Conservation (phyloP, 164 flowering plant genomes). For the Annona cherimola region DNA sequence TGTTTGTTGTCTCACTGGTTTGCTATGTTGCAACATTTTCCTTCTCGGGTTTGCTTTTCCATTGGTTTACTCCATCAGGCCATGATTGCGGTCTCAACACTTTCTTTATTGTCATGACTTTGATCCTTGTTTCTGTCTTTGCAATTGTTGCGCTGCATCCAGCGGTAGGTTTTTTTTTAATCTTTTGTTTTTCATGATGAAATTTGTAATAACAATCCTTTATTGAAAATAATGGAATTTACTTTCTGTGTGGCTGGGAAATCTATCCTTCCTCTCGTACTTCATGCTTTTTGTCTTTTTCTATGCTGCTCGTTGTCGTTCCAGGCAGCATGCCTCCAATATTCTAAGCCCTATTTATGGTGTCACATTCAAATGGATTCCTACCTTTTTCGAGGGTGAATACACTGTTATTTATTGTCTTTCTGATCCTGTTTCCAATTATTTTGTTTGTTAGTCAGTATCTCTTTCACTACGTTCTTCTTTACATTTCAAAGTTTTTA, state of each 20-base stretch:
- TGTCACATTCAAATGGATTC: neutral
- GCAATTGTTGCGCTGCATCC: constrained; percentile 82
- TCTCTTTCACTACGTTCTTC: neutral
- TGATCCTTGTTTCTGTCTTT: constrained; percentile 67
- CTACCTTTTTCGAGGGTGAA: neutral
- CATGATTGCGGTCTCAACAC: constrained; percentile 95
- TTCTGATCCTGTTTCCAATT: neutral
- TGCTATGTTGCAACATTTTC: constrained; percentile 70
- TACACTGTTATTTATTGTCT: neutral
- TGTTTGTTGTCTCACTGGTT: constrained; percentile 75
- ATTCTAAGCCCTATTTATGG: neutral
- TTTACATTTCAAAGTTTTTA: no score
- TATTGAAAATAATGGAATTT: neutral
- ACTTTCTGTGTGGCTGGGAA: neutral
- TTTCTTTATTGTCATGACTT: constrained; percentile 72
- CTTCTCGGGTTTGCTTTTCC: constrained; percentile 88
- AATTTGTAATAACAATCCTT: neutral
- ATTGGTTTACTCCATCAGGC: constrained; percentile 87
- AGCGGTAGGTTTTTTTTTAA: constrained; percentile 43
- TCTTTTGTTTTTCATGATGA: neutral
- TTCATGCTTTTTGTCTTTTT: neutral
- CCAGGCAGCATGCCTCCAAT: no score
- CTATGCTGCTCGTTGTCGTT: neutral
- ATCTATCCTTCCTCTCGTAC: neutral
- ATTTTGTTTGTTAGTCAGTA: neutral